Conservation (phyloP, 2,329 filamentous ascomycete species). For the Pyrenochaeta sp. region DNA sequence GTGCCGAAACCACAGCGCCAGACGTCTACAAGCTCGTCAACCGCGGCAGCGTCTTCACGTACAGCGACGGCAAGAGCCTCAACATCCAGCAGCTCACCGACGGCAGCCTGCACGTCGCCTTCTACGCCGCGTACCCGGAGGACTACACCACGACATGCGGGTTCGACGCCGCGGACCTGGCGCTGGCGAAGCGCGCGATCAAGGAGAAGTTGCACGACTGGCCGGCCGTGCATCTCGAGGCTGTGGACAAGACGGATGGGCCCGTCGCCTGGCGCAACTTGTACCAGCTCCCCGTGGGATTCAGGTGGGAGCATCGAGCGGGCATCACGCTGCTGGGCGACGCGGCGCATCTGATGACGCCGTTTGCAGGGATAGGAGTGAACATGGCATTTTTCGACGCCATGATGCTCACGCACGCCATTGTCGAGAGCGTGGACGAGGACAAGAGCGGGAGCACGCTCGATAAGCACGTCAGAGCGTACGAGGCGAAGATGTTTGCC, state of each 20-base stretch:
- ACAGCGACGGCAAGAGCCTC: constrained; percentile 36
- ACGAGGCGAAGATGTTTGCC: constrained; percentile 50
- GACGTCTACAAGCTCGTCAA: constrained; percentile 44
- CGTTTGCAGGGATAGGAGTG: constrained; percentile 48
- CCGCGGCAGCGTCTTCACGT: constrained; percentile 42
- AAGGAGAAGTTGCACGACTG: constrained; percentile 38
- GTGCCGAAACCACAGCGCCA: constrained; percentile 33
- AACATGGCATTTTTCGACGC: constrained; percentile 48
- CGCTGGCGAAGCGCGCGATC: constrained; percentile 22
- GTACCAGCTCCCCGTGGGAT: constrained; percentile 51
- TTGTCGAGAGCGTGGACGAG: constrained; percentile 2
- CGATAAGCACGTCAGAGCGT: constrained; percentile 33
- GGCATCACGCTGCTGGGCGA: constrained; percentile 53
- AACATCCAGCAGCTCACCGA: constrained; percentile 44
- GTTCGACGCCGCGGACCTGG: constrained; percentile 28
- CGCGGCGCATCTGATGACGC: constrained; percentile 51
- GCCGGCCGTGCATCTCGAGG: constrained; percentile 34
- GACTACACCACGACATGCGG: constrained; percentile 29
- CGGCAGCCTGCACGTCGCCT: constrained; percentile 36
- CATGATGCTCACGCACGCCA: constrained; percentile 45
- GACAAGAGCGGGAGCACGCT: constrained; percentile 17
- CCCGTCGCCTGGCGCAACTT: constrained; percentile 34
- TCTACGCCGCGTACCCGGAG: constrained; percentile 28
- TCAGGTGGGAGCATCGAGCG: constrained; percentile 43
- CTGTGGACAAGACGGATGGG: constrained; percentile 33